Evolutionary conservation across 164 flowering plant genomes (phyloP).

Genomic region (Aristolochia contorta): DNA sequence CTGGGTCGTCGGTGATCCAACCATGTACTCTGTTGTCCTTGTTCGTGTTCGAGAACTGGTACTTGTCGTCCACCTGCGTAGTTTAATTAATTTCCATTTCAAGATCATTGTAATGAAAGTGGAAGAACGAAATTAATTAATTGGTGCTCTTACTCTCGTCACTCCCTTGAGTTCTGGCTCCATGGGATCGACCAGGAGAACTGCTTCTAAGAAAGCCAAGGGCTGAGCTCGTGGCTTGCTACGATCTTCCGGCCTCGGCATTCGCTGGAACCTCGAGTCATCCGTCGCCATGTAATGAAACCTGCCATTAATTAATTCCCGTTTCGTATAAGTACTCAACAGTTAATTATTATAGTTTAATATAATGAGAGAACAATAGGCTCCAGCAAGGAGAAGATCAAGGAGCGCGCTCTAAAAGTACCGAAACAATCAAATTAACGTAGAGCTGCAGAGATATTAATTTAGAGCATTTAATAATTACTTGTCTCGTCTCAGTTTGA

Average conservation of each 20-base stretch:
- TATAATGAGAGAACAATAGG: no score
- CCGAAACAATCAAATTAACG: no score
- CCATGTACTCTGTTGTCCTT: conserved; percentile 69
- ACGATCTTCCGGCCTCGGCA: conserved; percentile 91
- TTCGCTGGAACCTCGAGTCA: conserved; percentile 58
- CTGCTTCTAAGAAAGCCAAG: conserved; percentile 82
- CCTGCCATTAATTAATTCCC: conserved; percentile 25
- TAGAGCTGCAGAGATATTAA: no score
- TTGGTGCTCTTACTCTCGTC: conserved; percentile 28
- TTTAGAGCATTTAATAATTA: conserved; percentile 4
- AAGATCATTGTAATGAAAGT: no score
- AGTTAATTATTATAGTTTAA: no score
- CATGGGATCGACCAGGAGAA: conserved; percentile 53
- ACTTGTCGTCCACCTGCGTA: conserved; percentile 88
- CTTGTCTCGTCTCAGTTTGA: conserved; percentile 87
- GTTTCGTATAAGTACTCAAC: no score
- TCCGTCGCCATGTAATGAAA: conserved; percentile 81
- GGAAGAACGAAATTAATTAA: no score
- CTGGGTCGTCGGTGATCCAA: conserved; percentile 54
- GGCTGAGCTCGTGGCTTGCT: conserved; percentile 43
- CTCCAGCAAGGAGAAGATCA: no score
- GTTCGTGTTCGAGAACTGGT: conserved; percentile 66
- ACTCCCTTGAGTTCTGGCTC: conserved; percentile 61
- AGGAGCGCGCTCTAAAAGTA: no score
- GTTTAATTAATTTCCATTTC: no score